phyloP scores from a whole-genome alignment of 768 basidiomycete genomes.

The Gloeostereum incarnatum region DNA sequence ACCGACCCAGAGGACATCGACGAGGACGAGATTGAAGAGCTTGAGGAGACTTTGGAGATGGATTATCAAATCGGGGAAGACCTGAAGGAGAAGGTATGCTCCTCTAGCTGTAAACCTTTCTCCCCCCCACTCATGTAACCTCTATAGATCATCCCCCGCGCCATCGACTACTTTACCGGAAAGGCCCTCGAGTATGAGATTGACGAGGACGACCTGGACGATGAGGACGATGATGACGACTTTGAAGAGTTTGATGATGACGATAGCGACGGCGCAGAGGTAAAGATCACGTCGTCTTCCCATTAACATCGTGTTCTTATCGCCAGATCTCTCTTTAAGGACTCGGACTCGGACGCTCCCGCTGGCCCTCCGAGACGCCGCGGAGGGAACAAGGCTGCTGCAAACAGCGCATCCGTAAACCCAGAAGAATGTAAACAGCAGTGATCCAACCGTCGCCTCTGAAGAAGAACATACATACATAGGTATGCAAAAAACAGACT shows the following conservation, averaged over 20 bases:
- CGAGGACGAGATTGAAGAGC: conserved; percentile 79
- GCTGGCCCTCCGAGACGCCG: conserved; percentile 44
- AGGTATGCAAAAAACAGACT: too few species aligned
- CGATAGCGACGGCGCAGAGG: conserved; percentile 36
- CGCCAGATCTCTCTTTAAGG: conserved; percentile 24
- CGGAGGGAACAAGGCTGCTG: conserved; percentile 41
- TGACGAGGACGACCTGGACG: conserved; percentile 32
- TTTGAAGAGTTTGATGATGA: conserved; percentile 55
- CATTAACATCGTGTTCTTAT: conserved; percentile 3
- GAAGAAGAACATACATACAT: too few species aligned
- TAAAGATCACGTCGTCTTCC: conserved; percentile 4
- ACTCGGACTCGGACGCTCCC: conserved; percentile 66
- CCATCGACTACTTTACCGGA: conserved; percentile 96
- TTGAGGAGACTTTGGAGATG: conserved; percentile 89
- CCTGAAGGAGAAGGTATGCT: conserved; percentile 83
- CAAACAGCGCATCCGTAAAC: conserved; percentile 40
- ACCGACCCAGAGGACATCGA: conserved; percentile 66
- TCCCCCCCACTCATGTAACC: conserved; percentile 4
- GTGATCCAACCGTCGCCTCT: conserved; percentile 21
- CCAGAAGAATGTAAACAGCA: conserved; percentile 92
- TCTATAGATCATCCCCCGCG: conserved; percentile 81
- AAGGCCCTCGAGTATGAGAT: conserved; percentile 84
- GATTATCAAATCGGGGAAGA: conserved; percentile 99
- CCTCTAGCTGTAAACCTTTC: neutral
- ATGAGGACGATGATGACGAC: conserved; percentile 46